phyloP scores from a whole-genome alignment of 345 rosid genomes.

The Kandelia obovata region DNA sequence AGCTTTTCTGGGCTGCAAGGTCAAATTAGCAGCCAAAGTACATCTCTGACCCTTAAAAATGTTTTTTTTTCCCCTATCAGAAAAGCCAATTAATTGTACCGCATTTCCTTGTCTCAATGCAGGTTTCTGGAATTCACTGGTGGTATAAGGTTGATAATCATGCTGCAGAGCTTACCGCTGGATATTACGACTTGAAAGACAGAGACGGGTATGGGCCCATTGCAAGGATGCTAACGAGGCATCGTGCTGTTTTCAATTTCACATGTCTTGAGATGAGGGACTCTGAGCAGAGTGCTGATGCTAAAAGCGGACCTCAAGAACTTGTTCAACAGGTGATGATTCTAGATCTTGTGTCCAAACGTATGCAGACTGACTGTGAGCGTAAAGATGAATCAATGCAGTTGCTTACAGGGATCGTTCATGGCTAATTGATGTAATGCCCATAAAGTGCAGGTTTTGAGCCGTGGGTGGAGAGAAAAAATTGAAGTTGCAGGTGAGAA shows the following conservation, averaged over 20 bases:
- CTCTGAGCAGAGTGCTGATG: conserved; percentile 49
- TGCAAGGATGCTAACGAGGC: conserved; percentile 69
- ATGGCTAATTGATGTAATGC: conserved; percentile 10
- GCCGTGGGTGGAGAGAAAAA: conserved; percentile 70
- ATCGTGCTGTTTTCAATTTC: conserved; percentile 61
- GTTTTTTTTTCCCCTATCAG: not conserved
- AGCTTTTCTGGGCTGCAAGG: conserved; percentile 58
- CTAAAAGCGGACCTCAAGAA: conserved; percentile 75
- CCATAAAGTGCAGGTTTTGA: conserved; percentile 52
- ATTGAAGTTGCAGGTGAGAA: conserved; percentile 85
- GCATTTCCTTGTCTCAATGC: conserved; percentile 11
- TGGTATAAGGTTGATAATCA: conserved; percentile 70
- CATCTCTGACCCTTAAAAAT: conserved; percentile 2
- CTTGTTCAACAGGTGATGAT: conserved; percentile 70
- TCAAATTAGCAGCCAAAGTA: conserved; percentile 86
- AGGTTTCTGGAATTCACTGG: conserved; percentile 94
- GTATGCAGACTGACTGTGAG: too few relatives aligned
- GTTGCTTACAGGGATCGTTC: not conserved
- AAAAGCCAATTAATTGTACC: not conserved
- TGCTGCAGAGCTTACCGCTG: conserved; percentile 87
- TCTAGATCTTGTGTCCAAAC: not conserved
- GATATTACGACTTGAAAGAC: conserved; percentile 58
- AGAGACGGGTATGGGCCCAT: conserved; percentile 78
- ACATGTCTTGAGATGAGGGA: conserved; percentile 84
- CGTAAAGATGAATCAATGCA: conserved; percentile 9